phyloP scores from a whole-genome alignment of 225 moss, liverwort and hornwort genomes.

The Marchantia polymorpha region DNA sequence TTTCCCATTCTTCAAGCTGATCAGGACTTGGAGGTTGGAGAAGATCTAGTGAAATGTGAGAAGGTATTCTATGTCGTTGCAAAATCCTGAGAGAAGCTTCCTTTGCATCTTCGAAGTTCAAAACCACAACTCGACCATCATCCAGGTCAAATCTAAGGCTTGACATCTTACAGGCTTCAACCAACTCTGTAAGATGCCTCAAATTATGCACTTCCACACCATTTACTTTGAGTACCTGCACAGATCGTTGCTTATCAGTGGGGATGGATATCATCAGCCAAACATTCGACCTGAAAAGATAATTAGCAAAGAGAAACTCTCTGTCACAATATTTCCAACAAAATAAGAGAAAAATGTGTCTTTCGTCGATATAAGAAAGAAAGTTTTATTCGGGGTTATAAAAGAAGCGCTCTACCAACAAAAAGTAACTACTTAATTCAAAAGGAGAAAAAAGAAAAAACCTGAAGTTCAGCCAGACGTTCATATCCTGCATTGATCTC shows the following conservation, averaged over 20 bases:
- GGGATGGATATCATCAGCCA: too few species aligned
- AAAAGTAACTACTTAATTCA: too few species aligned
- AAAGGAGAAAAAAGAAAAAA: conserved; percentile 23
- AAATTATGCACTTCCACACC: conserved; percentile 78
- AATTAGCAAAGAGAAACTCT: not conserved
- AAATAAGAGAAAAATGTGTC: not conserved
- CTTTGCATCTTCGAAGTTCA: conserved; percentile 70
- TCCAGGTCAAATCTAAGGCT: conserved; percentile 64
- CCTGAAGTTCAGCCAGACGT: conserved; percentile 90
- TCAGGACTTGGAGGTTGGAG: conserved; percentile 43
- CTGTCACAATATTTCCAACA: not conserved
- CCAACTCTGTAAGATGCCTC: conserved; percentile 70
- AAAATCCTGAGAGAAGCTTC: conserved; percentile 75
- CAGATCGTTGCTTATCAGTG: not conserved
- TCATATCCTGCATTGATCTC: conserved; percentile 97
- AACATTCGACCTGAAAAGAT: too few species aligned
- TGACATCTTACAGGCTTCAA: conserved; percentile 62
- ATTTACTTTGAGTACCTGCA: conserved; percentile 83
- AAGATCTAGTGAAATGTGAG: conserved; percentile 73
- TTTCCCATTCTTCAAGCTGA: conserved; percentile 49
- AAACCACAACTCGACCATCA: conserved; percentile 60
- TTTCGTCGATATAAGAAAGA: too few species aligned
- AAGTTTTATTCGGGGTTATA: too few species aligned
- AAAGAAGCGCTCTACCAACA: not conserved
- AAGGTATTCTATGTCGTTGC: conserved; percentile 81